Evolutionary conservation across 2,329 filamentous ascomycete genomes (phyloP).

Genomic region (Claviceps pusilla): DNA sequence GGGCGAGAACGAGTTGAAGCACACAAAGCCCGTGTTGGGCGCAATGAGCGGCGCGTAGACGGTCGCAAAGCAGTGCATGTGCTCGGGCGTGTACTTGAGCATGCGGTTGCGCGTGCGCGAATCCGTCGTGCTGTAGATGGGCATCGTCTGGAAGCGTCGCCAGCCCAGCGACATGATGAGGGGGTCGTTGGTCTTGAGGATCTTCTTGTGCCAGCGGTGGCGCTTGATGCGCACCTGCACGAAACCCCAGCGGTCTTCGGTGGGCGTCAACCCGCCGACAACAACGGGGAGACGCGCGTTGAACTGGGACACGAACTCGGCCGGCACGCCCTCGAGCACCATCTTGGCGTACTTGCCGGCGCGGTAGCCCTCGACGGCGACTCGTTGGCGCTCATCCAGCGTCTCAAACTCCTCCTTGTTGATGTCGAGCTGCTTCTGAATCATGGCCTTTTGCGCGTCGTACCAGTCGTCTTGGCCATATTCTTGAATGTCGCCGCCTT

Average conservation of each 20-base stretch:
- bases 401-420: slow-evolving; percentile 86
- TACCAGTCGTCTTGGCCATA: slow-evolving; percentile 99
- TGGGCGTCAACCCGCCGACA: slow-evolving; percentile 79
- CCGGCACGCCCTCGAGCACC: slow-evolving; percentile 75
- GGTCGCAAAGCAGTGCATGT: slow-evolving; percentile 96
- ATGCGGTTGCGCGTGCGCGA: slow-evolving; percentile 88
- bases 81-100: slow-evolving; percentile 97
- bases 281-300: slow-evolving; percentile 70
- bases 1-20: slow-evolving; percentile 76
- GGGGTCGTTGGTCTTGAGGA: slow-evolving; percentile 94
- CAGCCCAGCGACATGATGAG: slow-evolving; percentile 94
- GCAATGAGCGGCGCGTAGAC: slow-evolving; percentile 92
- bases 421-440: slow-evolving; percentile 93
- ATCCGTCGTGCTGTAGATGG: slow-evolving; percentile 89
- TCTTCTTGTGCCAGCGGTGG: slow-evolving; percentile 98
- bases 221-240: slow-evolving; percentile 94
- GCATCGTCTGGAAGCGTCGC: slow-evolving; percentile 84
- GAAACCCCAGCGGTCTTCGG: slow-evolving; percentile 89
- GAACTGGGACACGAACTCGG: slow-evolving; percentile 77
- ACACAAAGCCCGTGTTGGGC: slow-evolving; percentile 90
- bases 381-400: slow-evolving; percentile 69
- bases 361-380: slow-evolving; percentile 75
- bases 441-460: slow-evolving; percentile 82
- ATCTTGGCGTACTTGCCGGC: slow-evolving; percentile 90
- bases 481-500: slow-evolving; percentile 55